A percentile compares a stretch with the other conserved stretches of the same genome.
Conservation (phyloP, 2,329 filamentous ascomycete species). For the Claviceps humidiphila region DNA sequence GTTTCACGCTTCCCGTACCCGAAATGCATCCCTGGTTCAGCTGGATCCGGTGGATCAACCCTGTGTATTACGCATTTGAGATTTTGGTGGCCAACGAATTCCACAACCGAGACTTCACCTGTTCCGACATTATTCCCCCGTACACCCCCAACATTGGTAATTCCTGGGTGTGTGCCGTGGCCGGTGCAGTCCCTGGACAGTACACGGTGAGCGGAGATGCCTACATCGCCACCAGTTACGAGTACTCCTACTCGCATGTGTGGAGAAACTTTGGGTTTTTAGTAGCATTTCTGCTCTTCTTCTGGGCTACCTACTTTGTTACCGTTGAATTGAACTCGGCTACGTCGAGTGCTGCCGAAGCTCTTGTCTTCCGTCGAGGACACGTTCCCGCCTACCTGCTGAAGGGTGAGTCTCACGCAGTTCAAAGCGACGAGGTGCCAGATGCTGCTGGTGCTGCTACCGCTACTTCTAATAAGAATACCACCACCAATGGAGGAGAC, state of each 20-base stretch:
- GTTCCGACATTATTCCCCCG: slow-evolving; percentile 34
- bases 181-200: slow-evolving; percentile 41
- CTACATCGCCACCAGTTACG: slow-evolving; percentile 42
- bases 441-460: no score
- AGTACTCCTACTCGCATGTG: slow-evolving; percentile 42
- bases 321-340: slow-evolving; percentile 53
- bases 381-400: slow-evolving; percentile 31
- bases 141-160: slow-evolving; percentile 30
- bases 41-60: slow-evolving; percentile 67
- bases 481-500: slow-evolving; percentile 4
- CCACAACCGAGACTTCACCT: slow-evolving; percentile 41
- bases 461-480: slow-evolving; percentile 12
- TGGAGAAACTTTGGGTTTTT: slow-evolving; percentile 62
- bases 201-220: slow-evolving; percentile 45
- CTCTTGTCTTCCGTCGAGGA: slow-evolving; percentile 51
- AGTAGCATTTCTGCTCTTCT: slow-evolving; percentile 48
- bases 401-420: slow-evolving; percentile 15
- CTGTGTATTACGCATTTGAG: slow-evolving; percentile 63
- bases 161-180: slow-evolving; percentile 38
- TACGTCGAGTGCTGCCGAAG: slow-evolving; percentile 50
- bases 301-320: slow-evolving; percentile 49
- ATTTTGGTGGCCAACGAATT: slow-evolving; percentile 63
- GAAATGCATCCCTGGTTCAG: slow-evolving; percentile 60
- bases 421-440: slow-evolving; percentile 17
- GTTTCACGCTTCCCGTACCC: slow-evolving; percentile 36